Conservation (phyloP, 169 alveolate species). For the Plasmodium billcollinsi region DNA sequence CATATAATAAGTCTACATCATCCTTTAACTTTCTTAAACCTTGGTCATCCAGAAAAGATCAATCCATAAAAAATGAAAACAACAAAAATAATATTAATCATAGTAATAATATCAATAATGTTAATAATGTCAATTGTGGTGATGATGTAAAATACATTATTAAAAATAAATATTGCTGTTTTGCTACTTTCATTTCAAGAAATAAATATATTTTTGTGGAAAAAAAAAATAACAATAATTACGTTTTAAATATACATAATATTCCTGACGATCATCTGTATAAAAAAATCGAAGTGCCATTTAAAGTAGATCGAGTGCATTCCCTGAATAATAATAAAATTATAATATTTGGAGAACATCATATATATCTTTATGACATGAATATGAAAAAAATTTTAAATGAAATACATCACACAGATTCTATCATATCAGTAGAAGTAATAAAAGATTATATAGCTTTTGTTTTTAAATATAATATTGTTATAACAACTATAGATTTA, state of each 20-base stretch:
- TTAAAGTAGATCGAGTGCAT: constrained; percentile 38
- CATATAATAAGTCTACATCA: not conserved
- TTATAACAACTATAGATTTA: constrained; percentile 80
- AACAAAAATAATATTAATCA: not conserved
- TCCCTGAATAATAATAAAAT: constrained; percentile 56
- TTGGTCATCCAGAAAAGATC: constrained; percentile 1
- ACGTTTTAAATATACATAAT: constrained; percentile 55
- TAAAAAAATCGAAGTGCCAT: constrained; percentile 40
- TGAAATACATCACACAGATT: constrained; percentile 77
- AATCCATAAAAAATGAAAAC: not conserved
- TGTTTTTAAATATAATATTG: constrained; percentile 79
- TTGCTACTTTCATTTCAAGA: constrained; percentile 47
- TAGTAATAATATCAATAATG: not conserved
- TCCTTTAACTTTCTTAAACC: constrained; percentile 31
- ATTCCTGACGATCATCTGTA: constrained; percentile 60
- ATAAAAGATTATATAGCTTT: constrained; percentile 79
- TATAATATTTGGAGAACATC: constrained; percentile 25
- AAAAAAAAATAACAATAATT: constrained; percentile 17
- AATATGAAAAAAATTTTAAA: constrained; percentile 43
- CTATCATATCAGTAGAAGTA: constrained; percentile 74
- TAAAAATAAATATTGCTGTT: constrained; percentile 37
- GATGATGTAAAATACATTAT: constrained; percentile 40
- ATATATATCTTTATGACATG: constrained; percentile 65
- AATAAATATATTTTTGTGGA: constrained; percentile 73
- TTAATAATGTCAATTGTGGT: not conserved